Evolutionary conservation across 495 filamentous ascomycete species (phyloP).

Genomic region (Penicillium crystallinum): DNA sequence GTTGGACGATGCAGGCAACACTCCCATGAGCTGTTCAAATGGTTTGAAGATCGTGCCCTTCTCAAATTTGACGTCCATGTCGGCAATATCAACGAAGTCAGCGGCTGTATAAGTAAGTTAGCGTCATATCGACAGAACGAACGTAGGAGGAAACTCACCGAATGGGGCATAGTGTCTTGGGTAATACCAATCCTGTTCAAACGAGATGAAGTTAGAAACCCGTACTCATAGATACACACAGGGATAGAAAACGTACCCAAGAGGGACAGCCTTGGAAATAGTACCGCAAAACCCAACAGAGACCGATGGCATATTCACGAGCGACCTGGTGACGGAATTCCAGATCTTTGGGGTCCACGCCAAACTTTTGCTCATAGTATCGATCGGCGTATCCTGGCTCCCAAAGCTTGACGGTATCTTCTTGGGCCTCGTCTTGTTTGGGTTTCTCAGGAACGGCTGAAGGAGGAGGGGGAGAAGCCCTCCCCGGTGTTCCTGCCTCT

Average conservation of each 20-base stretch:
- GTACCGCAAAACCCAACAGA: conserved; percentile 96
- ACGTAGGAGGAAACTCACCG: background rate
- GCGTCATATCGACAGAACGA: conserved; percentile 46
- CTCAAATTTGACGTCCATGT: conserved; percentile 75
- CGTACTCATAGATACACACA: background rate
- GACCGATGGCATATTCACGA: conserved; percentile 88
- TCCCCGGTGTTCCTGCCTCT: conserved; percentile 52
- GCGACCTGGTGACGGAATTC: conserved; percentile 90
- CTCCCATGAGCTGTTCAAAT: conserved; percentile 98
- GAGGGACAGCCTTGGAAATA: conserved; percentile 98
- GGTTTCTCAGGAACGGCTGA: conserved; percentile 35
- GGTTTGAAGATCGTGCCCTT: conserved; percentile 84
- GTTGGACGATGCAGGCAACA: conserved; percentile 85
- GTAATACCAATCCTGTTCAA: conserved; percentile 98
- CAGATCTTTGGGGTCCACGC: conserved; percentile 72
- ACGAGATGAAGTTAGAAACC: background rate
- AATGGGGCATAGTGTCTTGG: conserved; percentile 88
- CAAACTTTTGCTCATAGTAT: conserved; percentile 97
- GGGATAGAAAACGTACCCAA: conserved; percentile 36
- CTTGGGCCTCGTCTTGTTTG: conserved; percentile 55
- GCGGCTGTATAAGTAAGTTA: conserved; percentile 47
- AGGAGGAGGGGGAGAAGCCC: conserved; percentile 41
- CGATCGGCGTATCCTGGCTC: conserved; percentile 90
- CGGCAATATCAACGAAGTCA: conserved; percentile 80
- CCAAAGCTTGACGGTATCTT: conserved; percentile 87